Percentiles rank a stretch among this genome's conserved stretches.
These are phyloP conservation scores for Xylaria sp. DNA, from an alignment of 2,329 filamentous ascomycete species.

Conservation along the genomic window DNA sequence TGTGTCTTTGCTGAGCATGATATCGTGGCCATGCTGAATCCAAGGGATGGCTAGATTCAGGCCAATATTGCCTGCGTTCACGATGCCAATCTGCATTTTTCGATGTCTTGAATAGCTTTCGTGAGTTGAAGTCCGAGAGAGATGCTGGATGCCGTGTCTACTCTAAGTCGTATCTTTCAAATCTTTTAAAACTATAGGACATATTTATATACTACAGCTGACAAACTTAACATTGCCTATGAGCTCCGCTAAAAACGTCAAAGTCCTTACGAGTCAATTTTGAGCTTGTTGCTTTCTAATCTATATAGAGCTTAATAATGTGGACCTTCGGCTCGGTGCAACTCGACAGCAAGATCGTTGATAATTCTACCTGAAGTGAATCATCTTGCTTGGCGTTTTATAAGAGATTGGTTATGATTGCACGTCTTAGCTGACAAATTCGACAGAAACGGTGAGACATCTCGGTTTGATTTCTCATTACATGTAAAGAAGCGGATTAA, in stretches of 20 bases:
- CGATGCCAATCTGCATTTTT: conserved; percentile 12
- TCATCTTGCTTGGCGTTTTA: not conserved
- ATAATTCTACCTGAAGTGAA: not conserved
- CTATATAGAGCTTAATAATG: not conserved
- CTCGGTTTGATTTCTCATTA: too few species aligned
- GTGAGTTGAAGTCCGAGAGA: too few species aligned
- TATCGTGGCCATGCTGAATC: conserved; percentile 8
- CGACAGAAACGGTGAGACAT: not conserved
- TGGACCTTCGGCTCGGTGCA: not conserved
- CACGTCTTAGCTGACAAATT: not conserved
- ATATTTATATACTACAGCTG: not conserved
- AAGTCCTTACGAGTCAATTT: not conserved
- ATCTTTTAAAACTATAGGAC: too few species aligned
- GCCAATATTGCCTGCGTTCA: conserved; percentile 16
- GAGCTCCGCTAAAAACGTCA: not conserved
- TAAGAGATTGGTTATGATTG: not conserved
- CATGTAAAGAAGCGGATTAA: too few species aligned
- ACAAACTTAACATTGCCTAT: not conserved
- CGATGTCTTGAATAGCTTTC: not conserved
- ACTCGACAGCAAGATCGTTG: not conserved
- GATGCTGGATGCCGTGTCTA: too few species aligned
- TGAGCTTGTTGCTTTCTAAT: not conserved
- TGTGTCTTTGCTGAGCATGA: conserved; percentile 20
- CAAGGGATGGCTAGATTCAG: conserved; percentile 6
- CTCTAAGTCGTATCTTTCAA: too few species aligned